Base-by-base conservation (phyloP, 805 yeast genomes). In the Wickerhamomyces bisporus region DNA sequence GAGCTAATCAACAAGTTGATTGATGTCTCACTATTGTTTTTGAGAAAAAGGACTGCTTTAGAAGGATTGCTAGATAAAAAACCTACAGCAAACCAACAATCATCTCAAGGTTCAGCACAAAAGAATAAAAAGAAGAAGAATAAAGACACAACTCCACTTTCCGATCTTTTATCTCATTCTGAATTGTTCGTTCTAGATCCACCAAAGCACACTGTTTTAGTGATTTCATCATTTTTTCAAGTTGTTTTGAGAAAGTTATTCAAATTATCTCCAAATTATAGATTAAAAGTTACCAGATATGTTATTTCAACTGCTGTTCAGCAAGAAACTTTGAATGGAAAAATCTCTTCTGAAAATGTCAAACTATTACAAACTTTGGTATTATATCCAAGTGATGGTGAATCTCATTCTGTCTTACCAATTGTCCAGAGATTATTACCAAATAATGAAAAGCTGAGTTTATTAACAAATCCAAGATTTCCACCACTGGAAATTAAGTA, bases 401-500 rank as follows among this genome's bases (percentile, higher is more conserved):
- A 79, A 36, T 70, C 73, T 29, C 71, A 73, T 30, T 79, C 87
- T 12, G 67, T 85, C 23, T 65, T 85, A 43, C 95, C 96, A 8
- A 76, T 89, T 41, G 81, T 83, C 2, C 58, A 76, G 11, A 61
- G 66, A 3, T 52, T 83, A 6, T 55, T 82, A 42, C 58, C 70
- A 12, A 57, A 64, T 30, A 75, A 77, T 50, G 71, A 67, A 8
- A 53, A 74, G 16, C 55, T 80, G 30, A 75, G 85, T 51, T 66
- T 82, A 1, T 66, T 86, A 48, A 71, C 76, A 38, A 82, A 83
- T 50, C 95, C 96, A 30, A 68, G 93, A 50, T 74, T 86, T 48
- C 95, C 96, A 45, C 42, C 55, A 36, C 26, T 49, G 43, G 53
- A 53, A 21, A 35, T 37, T 8, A 46, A 45, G 13, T 51, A 43